Conservation (phyloP, 2,329 filamentous ascomycete species). For the Stagonosporopsis chrysanthemi region DNA sequence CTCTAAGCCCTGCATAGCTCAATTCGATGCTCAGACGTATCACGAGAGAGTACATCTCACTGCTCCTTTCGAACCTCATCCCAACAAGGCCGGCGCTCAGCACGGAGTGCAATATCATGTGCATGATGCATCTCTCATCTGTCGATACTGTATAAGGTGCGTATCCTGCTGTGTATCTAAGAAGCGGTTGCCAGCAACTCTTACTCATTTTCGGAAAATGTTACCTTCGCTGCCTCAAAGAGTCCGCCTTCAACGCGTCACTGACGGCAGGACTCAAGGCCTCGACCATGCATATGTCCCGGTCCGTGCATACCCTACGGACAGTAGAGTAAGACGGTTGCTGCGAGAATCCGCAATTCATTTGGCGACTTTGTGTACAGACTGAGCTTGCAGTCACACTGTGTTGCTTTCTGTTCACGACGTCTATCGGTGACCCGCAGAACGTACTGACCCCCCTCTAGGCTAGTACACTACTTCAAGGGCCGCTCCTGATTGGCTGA, state of each 20-base stretch:
- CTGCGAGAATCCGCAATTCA: neutral
- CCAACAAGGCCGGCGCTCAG: neutral
- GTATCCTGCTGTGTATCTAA: neutral
- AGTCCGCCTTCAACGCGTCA: neutral
- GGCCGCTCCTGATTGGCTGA: too few relatives aligned
- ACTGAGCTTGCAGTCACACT: neutral
- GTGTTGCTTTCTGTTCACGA: neutral
- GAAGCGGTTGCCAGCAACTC: neutral
- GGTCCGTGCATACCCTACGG: neutral
- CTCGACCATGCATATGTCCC: neutral
- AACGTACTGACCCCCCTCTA: too few relatives aligned
- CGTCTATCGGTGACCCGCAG: too few relatives aligned
- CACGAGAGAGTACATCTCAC: conserved; percentile 7
- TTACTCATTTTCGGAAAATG: neutral
- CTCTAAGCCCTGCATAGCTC: neutral
- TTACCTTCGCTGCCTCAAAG: neutral
- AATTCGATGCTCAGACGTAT: neutral
- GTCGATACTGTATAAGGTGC: neutral
- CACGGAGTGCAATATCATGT: neutral
- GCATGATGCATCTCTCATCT: neutral
- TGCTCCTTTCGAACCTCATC: neutral
- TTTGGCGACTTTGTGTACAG: neutral
- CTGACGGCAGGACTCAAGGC: neutral
- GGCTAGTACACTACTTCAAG: too few relatives aligned
- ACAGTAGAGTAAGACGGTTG: neutral